Percentiles rank a stretch among this genome's conserved stretches.
Evolutionary conservation across 2,329 filamentous ascomycete genomes (phyloP).

Genomic region (Trichoderma cornu-damae): DNA sequence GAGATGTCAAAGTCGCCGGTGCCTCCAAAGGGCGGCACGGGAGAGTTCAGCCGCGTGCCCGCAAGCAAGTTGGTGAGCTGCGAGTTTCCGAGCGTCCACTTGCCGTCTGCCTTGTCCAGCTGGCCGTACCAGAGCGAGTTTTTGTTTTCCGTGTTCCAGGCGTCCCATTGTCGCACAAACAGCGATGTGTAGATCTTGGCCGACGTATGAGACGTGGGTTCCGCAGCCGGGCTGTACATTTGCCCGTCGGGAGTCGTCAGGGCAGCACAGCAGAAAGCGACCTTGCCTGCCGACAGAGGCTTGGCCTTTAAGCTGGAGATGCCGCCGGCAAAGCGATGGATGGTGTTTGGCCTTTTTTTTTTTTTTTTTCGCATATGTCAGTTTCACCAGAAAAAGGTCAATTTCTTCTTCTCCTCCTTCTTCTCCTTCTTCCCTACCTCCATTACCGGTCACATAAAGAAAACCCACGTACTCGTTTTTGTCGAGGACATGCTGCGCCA

Average conservation of each 20-base stretch:
- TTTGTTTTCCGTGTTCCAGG: constrained; percentile 63
- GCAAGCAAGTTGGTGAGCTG: constrained; percentile 60
- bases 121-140: constrained; percentile 70
- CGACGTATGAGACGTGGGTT: constrained; percentile 54
- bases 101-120: constrained; percentile 42
- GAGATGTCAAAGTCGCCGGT: constrained; percentile 75
- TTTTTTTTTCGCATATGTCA: constrained; percentile 18
- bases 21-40: constrained; percentile 73
- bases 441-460: too few relatives aligned
- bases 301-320: constrained; percentile 57
- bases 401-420: too few relatives aligned
- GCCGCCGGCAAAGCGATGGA: constrained; percentile 42
- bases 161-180: constrained; percentile 79
- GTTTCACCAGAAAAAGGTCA: background rate
- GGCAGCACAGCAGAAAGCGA: constrained; percentile 57
- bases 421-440: too few relatives aligned
- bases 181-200: constrained; percentile 69
- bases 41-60: constrained; percentile 56
- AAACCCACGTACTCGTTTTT: constrained; percentile 37
- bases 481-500: constrained; percentile 35
- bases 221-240: constrained; percentile 61
- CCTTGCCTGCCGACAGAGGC: constrained; percentile 42
- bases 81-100: constrained; percentile 39
- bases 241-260: constrained; percentile 63
- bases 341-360: constrained; percentile 20